Base-by-base conservation (phyloP, 1,284 basidiomycete species). In the Peniophora sp. region DNA sequence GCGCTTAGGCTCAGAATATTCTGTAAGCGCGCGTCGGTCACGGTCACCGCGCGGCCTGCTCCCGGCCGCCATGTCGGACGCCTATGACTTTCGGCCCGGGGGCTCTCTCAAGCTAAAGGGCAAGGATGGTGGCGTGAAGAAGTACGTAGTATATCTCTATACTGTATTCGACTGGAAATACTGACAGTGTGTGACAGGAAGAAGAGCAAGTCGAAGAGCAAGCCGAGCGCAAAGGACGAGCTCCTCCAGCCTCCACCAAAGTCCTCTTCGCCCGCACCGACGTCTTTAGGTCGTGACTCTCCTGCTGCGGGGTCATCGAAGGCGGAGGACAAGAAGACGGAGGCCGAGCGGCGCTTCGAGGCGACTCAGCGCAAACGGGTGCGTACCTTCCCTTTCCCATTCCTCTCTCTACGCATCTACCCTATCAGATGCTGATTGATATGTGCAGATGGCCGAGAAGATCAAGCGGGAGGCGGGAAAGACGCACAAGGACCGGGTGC, bases 401-500 rank as follows among this genome's bases (percentile, higher is more conserved):
- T 16, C 34, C 34, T 22, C 20, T 47, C 20, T 35, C 23, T 60
- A 49, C 54, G 58, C 17, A 43, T 36, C 16, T 41, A 11, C 36
- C 38, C 16, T 41, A 11, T 41, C 44, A 20, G 24, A 49, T 48
- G 44, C 24, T 27, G 20, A 41, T 14, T 16, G 19, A 22, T 16
- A 12, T 48, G 9, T 50, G 5, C 53, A 94, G 91, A 78, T 96
- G 53, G 78, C 81, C n/a, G 82, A 87, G 55, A 81, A 82, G 59
- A 90, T 95, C 22, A 78, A 80, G 27, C 92, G 85, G 67, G 67
- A 90, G 60, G 95, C 95, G 0, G 74, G 75, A 59, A 89, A 87
- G 69, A 92, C 91, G 9, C 96, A 99, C 71, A 97, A 97, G 70
- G 96, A 99, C 55, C 85, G 94, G 47, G 94, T 99, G 20, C 83